Evolutionary conservation across 805 yeast genomes (phyloP).

Genomic region (Candida patagonica): DNA sequence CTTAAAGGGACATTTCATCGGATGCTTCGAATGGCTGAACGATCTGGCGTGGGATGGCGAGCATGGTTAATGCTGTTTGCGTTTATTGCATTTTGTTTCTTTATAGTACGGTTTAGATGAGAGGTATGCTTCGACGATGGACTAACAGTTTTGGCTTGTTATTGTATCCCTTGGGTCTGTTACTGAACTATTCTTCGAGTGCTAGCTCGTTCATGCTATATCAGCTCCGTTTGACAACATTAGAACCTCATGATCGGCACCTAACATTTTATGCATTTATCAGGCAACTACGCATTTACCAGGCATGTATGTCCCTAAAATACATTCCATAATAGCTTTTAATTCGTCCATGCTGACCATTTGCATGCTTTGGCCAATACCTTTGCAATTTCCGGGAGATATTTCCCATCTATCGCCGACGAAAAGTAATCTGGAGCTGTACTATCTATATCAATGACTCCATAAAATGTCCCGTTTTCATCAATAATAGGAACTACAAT

Average conservation of each 20-base stretch:
- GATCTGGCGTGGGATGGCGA: conserved; percentile 54
- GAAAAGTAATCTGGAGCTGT: conserved; percentile 50
- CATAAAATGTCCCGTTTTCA: conserved; percentile 38
- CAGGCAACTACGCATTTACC: no score
- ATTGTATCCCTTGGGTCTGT: no score
- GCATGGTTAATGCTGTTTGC: conserved; percentile 45
- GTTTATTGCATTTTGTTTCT: conserved; percentile 41
- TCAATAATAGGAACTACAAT: conserved; percentile 76
- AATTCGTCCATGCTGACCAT: no score
- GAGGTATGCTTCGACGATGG: no score
- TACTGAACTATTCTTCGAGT: no score
- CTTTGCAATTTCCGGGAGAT: conserved; percentile 51
- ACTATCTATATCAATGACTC: conserved; percentile 86
- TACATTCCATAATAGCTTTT: no score
- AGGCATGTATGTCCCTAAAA: no score
- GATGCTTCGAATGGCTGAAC: conserved; percentile 56
- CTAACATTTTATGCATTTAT: no score
- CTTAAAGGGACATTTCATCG: conserved; percentile 45
- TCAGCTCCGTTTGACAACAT: no score
- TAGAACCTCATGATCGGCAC: no score
- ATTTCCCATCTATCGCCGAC: conserved; percentile 47
- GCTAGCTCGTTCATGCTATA: no score
- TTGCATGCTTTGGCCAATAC: conserved; percentile 45
- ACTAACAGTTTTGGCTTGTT: no score
- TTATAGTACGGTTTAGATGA: conserved; percentile 21